A percentile compares a stretch with the other conserved stretches of the same genome.
Conservation (phyloP, 1,284 basidiomycete genomes). For the Mycena citricolor region DNA sequence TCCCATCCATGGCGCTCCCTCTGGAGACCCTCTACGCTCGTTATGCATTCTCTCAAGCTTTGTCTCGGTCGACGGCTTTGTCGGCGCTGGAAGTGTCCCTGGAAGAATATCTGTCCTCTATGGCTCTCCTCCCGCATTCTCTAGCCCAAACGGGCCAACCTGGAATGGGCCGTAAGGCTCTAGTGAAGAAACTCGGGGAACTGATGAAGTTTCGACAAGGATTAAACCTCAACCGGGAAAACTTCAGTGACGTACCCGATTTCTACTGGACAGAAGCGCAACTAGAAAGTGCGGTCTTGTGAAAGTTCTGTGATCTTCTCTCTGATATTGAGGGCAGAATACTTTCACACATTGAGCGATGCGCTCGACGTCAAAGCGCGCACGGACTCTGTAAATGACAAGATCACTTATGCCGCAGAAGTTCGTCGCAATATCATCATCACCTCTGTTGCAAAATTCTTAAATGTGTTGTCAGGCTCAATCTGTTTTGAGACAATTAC, state of each 20-base stretch:
- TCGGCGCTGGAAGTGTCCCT: slow-evolving; percentile 81
- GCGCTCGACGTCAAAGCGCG: slow-evolving; percentile 83
- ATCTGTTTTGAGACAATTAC: slow-evolving; percentile 70
- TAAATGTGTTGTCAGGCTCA: slow-evolving; percentile 65
- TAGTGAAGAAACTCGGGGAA: slow-evolving; percentile 87
- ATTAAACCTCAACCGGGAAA: slow-evolving; percentile 84
- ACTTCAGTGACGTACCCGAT: slow-evolving; percentile 85
- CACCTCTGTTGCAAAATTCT: slow-evolving; percentile 13
- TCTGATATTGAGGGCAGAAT: slow-evolving; percentile 44
- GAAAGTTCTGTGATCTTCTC: background rate
- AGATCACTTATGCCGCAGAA: slow-evolving; percentile 91
- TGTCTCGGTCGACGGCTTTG: slow-evolving; percentile 83
- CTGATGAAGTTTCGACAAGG: slow-evolving; percentile 87
- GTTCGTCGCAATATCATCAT: slow-evolving; percentile 33
- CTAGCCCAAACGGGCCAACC: slow-evolving; percentile 79
- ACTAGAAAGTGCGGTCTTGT: slow-evolving; percentile 64
- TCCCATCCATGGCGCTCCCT: slow-evolving; percentile 55
- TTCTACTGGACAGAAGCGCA: slow-evolving; percentile 92
- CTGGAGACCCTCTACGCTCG: slow-evolving; percentile 73
- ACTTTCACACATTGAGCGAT: slow-evolving; percentile 78
- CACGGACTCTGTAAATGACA: slow-evolving; percentile 82
- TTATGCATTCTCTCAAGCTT: slow-evolving; percentile 87
- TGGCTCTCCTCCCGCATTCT: slow-evolving; percentile 73
- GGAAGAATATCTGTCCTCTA: slow-evolving; percentile 78
- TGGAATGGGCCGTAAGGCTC: slow-evolving; percentile 71